phyloP scores from a whole-genome alignment of 2,329 filamentous ascomycete species.

The Xylariaceae sp. region DNA sequence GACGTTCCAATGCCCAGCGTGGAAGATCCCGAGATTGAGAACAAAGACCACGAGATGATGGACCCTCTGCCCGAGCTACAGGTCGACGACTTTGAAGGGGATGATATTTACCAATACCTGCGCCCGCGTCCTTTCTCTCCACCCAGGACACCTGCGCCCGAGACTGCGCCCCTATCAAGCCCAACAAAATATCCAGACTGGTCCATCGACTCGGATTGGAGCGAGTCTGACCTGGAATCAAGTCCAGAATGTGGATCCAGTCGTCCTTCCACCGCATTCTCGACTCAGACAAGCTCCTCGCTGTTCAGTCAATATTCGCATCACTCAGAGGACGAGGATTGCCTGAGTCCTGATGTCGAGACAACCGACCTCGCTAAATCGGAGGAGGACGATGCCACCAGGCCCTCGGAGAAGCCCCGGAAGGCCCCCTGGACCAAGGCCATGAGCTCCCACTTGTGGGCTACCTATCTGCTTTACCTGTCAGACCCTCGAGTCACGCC shows the following conservation, averaged over 20 bases:
- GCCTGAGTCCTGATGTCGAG: conserved; percentile 43
- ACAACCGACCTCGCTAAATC: conserved; percentile 22
- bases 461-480: conserved; percentile 56
- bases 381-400: background rate
- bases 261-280: conserved; percentile 51
- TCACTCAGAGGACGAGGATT: conserved; percentile 48
- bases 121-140: conserved; percentile 40
- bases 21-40: conserved; percentile 41
- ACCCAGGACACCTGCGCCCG: conserved; percentile 52
- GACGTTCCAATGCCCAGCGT: conserved; percentile 59
- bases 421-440: conserved; percentile 56
- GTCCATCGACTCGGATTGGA: conserved; percentile 49
- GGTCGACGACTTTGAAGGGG: conserved; percentile 25
- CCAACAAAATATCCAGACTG: conserved; percentile 48
- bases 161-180: conserved; percentile 34
- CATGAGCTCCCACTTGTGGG: conserved; percentile 60
- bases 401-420: conserved; percentile 20
- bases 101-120: conserved; percentile 25
- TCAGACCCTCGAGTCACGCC: conserved; percentile 62
- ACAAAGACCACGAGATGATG: conserved; percentile 36
- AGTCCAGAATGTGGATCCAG: conserved; percentile 53
- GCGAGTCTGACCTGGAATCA: conserved; percentile 44
- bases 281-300: conserved; percentile 50
- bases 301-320: conserved; percentile 50
- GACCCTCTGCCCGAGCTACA: conserved; percentile 29